Base-by-base conservation (phyloP, 441 rosid genomes). In the Macaranga tanarius region DNA sequence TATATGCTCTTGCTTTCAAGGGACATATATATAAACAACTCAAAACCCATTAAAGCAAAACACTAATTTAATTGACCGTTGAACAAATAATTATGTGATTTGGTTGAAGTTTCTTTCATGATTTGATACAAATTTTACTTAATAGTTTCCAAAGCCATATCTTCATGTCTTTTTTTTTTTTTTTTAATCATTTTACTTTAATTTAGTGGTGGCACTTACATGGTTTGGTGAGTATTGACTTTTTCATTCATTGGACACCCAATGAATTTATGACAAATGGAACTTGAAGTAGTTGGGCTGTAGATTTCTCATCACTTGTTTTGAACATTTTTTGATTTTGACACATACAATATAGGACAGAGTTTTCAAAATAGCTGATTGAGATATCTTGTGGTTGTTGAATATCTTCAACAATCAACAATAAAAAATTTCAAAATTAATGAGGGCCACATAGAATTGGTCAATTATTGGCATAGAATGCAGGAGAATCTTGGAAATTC, bases 71-170 rank as follows among this genome's bases (percentile, higher is more conserved):
- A 31, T 4, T 51, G 55, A 51, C n/a, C 16, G 5, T 51, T 51
- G 6, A 51, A 5, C 17, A 15, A 51, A 4, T 51, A 51, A 16
- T 54, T 0, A 54, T 54, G 9, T 50, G 62, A 28, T 60, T 11
- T 60, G 64, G 45, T 60, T 17, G 4, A 40, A 38, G 48, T 40
- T 62, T 40, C 66, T 38, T 40, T n/a, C 66, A 62, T 62, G 15
- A 19, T 60, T 60, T 60, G 64, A 60, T 60, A 7, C 10, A 38
- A 5, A 9, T 17, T 8, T 60, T 28, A 15, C 38, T 17, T 15
- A 17, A 1, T 17, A 10, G 20, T 0, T 42, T 10, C 9, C 45
- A 42, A 10, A 10, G 45, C 45, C 45, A 2, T 40, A 40, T 40
- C 7, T 9, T 9, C 44, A 40, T 40, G 44, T 40, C 7, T 40